These are phyloP conservation scores for Cudoniella acicularis DNA, from an alignment of 495 filamentous ascomycete genomes.

Conservation along the genomic window DNA sequence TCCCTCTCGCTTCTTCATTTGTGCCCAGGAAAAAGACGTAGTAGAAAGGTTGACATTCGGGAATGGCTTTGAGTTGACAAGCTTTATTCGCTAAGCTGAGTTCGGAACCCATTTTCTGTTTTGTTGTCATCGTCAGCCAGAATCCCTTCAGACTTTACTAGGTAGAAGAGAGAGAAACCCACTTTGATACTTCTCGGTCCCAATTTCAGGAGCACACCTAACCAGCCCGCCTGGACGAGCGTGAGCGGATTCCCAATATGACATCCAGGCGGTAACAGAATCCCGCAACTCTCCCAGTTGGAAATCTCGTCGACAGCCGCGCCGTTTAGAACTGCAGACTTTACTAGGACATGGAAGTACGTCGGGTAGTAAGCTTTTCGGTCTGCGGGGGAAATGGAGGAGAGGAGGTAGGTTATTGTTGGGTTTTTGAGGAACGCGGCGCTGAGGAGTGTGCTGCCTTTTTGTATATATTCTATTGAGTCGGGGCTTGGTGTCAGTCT, in stretches of 20 bases:
- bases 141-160: too few species aligned
- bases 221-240: background rate
- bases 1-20: background rate
- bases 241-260: background rate
- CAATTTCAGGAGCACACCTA: background rate
- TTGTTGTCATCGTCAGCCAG: background rate
- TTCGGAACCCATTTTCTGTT: background rate
- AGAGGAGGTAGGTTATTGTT: background rate
- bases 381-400: background rate
- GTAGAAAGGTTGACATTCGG: background rate
- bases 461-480: background rate
- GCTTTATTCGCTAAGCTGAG: background rate
- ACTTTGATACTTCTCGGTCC: background rate
- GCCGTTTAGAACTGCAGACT: background rate
- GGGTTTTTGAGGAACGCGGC: background rate
- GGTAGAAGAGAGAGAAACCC: background rate
- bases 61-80: background rate
- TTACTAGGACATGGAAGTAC: background rate
- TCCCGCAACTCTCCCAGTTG: background rate
- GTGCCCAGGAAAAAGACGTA: background rate
- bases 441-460: background rate
- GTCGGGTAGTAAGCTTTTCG: background rate
- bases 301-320: background rate
- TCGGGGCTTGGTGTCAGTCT: too few species aligned
- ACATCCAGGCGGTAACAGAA: background rate